Conservation (phyloP, 768 basidiomycete genomes). For the Lactarius vividus region DNA sequence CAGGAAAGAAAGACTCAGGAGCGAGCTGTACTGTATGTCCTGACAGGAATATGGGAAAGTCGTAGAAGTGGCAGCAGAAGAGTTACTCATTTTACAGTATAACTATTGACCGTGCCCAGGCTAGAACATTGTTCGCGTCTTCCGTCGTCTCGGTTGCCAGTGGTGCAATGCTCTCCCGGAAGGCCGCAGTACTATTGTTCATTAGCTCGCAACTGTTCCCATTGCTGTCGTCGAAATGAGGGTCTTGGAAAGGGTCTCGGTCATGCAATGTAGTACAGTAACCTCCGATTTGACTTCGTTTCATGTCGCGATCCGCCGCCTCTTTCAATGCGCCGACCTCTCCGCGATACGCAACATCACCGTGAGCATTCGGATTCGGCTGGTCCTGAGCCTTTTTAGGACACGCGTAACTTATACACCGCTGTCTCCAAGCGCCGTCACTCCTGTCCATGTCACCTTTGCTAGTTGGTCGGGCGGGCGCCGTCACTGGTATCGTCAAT, state of each 20-base stretch:
- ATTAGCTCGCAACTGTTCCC: neutral
- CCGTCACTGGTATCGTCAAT: too few species aligned
- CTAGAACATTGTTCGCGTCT: too few species aligned
- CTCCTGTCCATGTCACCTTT: neutral
- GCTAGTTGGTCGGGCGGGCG: too few species aligned
- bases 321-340: neutral
- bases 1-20: too few species aligned
- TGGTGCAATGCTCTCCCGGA: too few species aligned
- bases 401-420: too few species aligned
- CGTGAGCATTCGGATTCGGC: conserved; percentile 12
- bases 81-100: too few species aligned
- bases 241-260: neutral
- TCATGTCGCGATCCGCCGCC: neutral
- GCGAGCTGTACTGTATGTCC: too few species aligned
- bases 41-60: too few species aligned
- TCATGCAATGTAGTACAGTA: neutral
- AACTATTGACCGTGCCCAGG: too few species aligned
- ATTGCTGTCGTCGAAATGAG: neutral
- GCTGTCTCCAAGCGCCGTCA: neutral
- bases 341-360: neutral
- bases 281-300: neutral
- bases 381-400: conserved; percentile 36
- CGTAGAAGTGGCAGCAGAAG: too few species aligned
- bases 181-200: neutral
- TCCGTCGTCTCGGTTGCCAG: too few species aligned